A percentile compares a stretch with the other conserved stretches of the same genome.
Conservation (phyloP, 805 yeast genomes). For the Millerago galiae region DNA sequence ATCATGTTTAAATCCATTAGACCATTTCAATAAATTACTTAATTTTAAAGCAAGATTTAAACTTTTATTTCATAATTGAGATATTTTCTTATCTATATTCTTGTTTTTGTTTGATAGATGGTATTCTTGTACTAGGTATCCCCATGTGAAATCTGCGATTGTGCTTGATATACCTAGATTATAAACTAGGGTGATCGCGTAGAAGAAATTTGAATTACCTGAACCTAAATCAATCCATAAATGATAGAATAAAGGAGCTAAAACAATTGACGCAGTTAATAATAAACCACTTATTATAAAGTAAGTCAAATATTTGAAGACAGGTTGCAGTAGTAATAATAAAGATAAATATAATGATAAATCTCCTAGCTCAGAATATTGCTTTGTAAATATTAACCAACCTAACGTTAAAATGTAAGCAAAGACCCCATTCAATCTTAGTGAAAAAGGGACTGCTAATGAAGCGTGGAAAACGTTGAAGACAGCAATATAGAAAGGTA, state of each 20-base stretch:
- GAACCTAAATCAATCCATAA: constrained; percentile 92
- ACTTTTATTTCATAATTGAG: constrained; percentile 4
- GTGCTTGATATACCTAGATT: constrained; percentile 63
- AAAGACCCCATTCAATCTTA: constrained; percentile 65
- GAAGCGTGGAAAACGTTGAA: constrained; percentile 70
- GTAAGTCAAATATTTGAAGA: constrained; percentile 40
- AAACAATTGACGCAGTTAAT: constrained; percentile 49
- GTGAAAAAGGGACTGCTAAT: constrained; percentile 66
- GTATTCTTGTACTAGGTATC: constrained; percentile 25
- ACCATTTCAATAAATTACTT: no score
- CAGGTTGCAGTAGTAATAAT: constrained; percentile 40
- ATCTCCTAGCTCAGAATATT: constrained; percentile 85
- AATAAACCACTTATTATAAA: constrained; percentile 45
- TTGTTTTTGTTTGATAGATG: constrained; percentile 7
- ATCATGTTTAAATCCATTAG: no score
- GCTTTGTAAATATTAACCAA: constrained; percentile 58
- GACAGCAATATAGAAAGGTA: constrained; percentile 73
- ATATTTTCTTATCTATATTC: constrained; percentile 4
- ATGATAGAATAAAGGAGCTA: constrained; percentile 86
- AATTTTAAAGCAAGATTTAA: no score
- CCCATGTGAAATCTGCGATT: constrained; percentile 78
- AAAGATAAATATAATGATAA: constrained; percentile 49
- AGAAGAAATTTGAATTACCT: constrained; percentile 94
- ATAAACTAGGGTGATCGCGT: constrained; percentile 84
- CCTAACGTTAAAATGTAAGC: constrained; percentile 45